These are phyloP conservation scores for Globisporangium cystogenes DNA, from an alignment of 352 stramenopile genomes.

Conservation along the genomic window DNA sequence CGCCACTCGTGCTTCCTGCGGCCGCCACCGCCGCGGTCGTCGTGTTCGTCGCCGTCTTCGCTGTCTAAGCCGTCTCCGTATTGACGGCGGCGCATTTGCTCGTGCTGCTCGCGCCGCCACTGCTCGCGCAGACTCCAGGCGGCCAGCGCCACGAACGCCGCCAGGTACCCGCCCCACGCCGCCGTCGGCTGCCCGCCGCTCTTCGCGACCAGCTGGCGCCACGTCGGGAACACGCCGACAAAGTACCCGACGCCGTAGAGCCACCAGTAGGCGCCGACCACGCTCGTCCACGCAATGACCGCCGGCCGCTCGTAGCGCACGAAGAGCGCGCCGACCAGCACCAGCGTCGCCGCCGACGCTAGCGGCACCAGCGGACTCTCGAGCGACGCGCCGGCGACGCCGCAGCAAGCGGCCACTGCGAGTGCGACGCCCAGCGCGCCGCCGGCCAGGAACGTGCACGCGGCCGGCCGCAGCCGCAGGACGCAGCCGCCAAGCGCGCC, in stretches of 20 bases:
- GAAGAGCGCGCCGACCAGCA: slow-evolving; percentile 6
- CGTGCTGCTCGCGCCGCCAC: slow-evolving; percentile 13
- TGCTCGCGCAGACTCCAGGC: slow-evolving; percentile 12
- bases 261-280: slow-evolving; percentile 19
- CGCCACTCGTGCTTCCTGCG: background rate
- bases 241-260: slow-evolving; percentile 12
- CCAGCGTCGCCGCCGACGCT: background rate
- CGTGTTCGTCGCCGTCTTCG: background rate
- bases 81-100: too few species aligned
- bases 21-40: background rate
- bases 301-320: slow-evolving; percentile 5
- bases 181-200: too few species aligned
- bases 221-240: background rate
- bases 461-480: slow-evolving; percentile 6
- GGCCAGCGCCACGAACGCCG: slow-evolving; percentile 11
- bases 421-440: slow-evolving; percentile 17
- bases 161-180: background rate
- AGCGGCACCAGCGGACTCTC: background rate
- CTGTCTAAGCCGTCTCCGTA: too few species aligned
- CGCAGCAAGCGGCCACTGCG: slow-evolving; percentile 5
- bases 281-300: slow-evolving; percentile 25
- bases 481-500: slow-evolving; percentile 14
- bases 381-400: slow-evolving; percentile 2
- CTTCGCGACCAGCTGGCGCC: background rate
- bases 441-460: slow-evolving; percentile 10